Evolutionary conservation across 1,139 yeast genomes (phyloP).

Genomic region (Hansenula sp.): DNA sequence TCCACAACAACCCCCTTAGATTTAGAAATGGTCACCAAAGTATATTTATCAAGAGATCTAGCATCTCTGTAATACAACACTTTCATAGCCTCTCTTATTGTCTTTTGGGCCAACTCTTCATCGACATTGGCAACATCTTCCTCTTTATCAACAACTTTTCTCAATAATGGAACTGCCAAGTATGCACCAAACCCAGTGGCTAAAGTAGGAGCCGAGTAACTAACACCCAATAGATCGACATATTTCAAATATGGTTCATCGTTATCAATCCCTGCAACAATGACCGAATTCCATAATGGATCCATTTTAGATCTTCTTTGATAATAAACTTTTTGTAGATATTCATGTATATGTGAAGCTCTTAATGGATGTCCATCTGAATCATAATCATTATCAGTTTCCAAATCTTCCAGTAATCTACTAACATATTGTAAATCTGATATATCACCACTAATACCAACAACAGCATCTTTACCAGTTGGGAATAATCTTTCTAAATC

Average conservation of each 20-base stretch:
- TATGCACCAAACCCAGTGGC: slow-evolving; percentile 98
- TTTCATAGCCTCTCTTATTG: slow-evolving; percentile 84
- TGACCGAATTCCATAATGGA: slow-evolving; percentile 92
- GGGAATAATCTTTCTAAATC: slow-evolving; percentile 79
- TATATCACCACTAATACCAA: slow-evolving; percentile 93
- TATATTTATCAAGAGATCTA: slow-evolving; percentile 81
- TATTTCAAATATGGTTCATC: slow-evolving; percentile 72
- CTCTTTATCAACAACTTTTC: slow-evolving; percentile 79
- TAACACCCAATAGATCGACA: slow-evolving; percentile 88
- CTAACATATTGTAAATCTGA: slow-evolving; percentile 88
- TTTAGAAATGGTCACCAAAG: slow-evolving; percentile 73
- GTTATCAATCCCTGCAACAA: slow-evolving; percentile 86
- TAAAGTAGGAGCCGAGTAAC: slow-evolving; percentile 81
- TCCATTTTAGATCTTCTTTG: slow-evolving; percentile 88
- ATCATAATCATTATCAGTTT: slow-evolving; percentile 75
- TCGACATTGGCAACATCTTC: slow-evolving; percentile 63
- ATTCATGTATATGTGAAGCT: slow-evolving; percentile 87
- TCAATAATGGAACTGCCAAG: slow-evolving; percentile 85
- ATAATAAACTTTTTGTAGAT: slow-evolving; percentile 80
- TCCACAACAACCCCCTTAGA: slow-evolving; percentile 59
- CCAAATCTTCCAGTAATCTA: slow-evolving; percentile 73
- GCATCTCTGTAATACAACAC: slow-evolving; percentile 96
- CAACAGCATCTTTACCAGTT: slow-evolving; percentile 83
- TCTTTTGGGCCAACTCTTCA: slow-evolving; percentile 71
- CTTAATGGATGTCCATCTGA: slow-evolving; percentile 65